Percentiles rank a stretch among this genome's conserved stretches.
phyloP scores from a whole-genome alignment of 129 eudicot species.

The Saussurea involucrata region DNA sequence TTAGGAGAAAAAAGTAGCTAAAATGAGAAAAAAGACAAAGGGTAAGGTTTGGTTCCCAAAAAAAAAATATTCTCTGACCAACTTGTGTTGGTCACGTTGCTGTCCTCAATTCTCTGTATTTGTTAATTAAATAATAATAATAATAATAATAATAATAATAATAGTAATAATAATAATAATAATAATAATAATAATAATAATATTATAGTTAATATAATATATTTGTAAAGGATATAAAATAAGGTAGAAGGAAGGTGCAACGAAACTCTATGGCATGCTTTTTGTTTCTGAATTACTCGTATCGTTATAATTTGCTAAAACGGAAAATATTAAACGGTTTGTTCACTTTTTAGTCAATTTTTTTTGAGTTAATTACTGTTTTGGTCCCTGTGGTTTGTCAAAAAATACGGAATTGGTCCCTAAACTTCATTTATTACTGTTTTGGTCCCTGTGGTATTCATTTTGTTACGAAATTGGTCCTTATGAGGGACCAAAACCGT shows the following conservation, averaged over 20 bases:
- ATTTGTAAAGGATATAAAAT: constrained; percentile 11
- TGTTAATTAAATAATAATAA: neutral
- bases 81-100: constrained; percentile 42
- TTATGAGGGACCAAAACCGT: too few species aligned
- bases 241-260: constrained; percentile 26
- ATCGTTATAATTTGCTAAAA: neutral
- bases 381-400: too few species aligned
- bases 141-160: too few species aligned
- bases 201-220: neutral
- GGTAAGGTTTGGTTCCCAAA: constrained; percentile 36
- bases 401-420: too few species aligned
- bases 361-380: too few species aligned
- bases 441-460: too few species aligned
- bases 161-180: too few species aligned
- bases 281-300: neutral
- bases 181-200: too few species aligned
- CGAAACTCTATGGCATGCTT: constrained; percentile 18
- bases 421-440: too few species aligned
- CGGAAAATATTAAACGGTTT: neutral
- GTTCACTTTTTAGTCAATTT: too few species aligned
- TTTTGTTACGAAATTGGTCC: too few species aligned
- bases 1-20: constrained; percentile 5
- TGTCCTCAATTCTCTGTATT: constrained; percentile 24
- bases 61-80: constrained; percentile 36
- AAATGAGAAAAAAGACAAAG: constrained; percentile 20